Evolutionary conservation across 495 filamentous ascomycete species (phyloP), one percentile per base, ranked within the genome.

Genomic region (Hyphodiscus hymeniophilus): DNA sequence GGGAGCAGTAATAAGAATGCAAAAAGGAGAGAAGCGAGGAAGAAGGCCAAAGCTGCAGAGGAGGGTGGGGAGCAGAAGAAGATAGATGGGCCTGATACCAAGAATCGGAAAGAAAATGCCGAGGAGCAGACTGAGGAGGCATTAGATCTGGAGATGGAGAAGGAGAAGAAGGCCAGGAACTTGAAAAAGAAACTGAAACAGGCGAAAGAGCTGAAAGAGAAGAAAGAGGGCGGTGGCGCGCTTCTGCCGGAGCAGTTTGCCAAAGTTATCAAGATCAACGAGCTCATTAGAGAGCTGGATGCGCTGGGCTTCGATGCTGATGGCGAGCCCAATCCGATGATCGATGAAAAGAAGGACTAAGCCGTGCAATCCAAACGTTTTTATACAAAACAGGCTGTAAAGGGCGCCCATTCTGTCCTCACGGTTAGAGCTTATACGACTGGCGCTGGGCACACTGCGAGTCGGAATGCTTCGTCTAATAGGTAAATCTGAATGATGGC

Each of bases 131-230:
- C 52, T n/a, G 64, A 66, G 41, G 62, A 71, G 43, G 63, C 57
- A 18, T 58, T 76, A 1, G 82, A 91, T 56, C 66, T 74, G 0
- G 85, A 88, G 52, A 83, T 73, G 0, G 89, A 95, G 60, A 87
- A 78, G 55, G 88, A 95, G 63, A 97, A 94, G 73, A 88, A 94
- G 60, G 92, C 82, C 2, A 82, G 89, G 48, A 91, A 86, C 46
- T 68, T 99, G n/a, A 86, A 84, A 67, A 99, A 99, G 71, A 99
- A 97, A 62, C 74, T 99, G 31, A 79, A 85, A 48, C 94, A 97
- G 62, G 92, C 92, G 2, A 83, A 83, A 52, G 92, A 97, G 1
- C 68, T 99, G 34, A 83, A 85, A 58, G 83, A 81, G 57, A 95
- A 95, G 72, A 94, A 95, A 66, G 85, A 95, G 18, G 77, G 80